Percentiles rank a stretch among this genome's conserved stretches.
Evolutionary conservation across 2,329 filamentous ascomycete genomes (phyloP).

Genomic region (Calonectria ilicicola): DNA sequence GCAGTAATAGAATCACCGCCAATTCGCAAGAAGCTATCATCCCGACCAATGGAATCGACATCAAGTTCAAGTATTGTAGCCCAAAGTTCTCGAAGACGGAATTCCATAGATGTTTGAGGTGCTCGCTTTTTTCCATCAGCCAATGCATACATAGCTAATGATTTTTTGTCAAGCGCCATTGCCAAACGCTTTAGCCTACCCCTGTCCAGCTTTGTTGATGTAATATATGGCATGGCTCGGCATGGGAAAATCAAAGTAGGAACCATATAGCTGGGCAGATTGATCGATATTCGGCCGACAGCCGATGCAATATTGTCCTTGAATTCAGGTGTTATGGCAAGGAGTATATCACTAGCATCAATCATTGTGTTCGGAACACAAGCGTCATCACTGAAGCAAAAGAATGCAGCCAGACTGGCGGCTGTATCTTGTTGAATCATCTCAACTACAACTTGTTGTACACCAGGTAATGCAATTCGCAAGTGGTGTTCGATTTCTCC

Average conservation of each 20-base stretch:
- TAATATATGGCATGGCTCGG: neutral
- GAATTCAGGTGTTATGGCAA: neutral
- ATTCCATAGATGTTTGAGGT: conserved; percentile 17
- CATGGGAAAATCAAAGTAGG: neutral
- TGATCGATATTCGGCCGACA: neutral
- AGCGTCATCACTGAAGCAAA: neutral
- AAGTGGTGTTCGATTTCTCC: neutral
- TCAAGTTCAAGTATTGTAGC: conserved; percentile 48
- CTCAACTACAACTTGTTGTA: neutral
- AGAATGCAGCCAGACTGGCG: neutral
- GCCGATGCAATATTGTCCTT: neutral
- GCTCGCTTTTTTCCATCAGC: neutral
- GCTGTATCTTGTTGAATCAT: neutral
- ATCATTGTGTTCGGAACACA: neutral
- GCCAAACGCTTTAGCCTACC: neutral
- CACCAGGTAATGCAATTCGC: neutral
- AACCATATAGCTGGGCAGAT: neutral
- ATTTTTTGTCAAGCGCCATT: neutral
- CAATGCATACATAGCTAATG: conserved; percentile 7
- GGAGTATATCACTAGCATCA: neutral
- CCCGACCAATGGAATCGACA: conserved; percentile 26
- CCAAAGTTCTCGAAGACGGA: conserved; percentile 52
- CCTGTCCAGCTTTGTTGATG: conserved; percentile 25
- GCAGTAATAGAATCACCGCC: conserved; percentile 62
- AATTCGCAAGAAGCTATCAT: conserved; percentile 61